phyloP scores from a whole-genome alignment of 176 grass and related monocot genomes.

The Stipa capillata region DNA sequence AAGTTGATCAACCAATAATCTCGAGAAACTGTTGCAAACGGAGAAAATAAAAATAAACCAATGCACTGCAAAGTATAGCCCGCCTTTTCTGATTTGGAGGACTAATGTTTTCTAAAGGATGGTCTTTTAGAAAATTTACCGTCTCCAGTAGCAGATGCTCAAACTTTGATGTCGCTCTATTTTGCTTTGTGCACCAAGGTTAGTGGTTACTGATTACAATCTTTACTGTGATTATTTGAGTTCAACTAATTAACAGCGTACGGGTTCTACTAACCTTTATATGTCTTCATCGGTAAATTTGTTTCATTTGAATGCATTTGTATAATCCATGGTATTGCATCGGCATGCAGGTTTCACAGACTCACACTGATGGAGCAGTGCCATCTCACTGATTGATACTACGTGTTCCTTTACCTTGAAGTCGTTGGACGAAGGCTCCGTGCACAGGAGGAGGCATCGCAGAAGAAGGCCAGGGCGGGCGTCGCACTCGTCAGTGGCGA shows the following conservation, averaged over 20 bases:
- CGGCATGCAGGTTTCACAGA: constrained; percentile 65
- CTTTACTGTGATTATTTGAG: constrained; percentile 7
- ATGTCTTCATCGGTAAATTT: neutral
- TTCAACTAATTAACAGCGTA: constrained; percentile 34
- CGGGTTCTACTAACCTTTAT: constrained; percentile 50
- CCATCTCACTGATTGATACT: constrained; percentile 82
- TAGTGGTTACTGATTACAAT: constrained; percentile 31
- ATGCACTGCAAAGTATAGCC: neutral
- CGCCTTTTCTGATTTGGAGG: constrained; percentile 15
- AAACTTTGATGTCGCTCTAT: constrained; percentile 80
- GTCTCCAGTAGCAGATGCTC: constrained; percentile 47
- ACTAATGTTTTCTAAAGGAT: constrained; percentile 48
- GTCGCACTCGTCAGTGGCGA: too few relatives aligned
- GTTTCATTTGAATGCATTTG: neutral
- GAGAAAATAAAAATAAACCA: neutral
- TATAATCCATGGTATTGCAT: constrained; percentile 17
- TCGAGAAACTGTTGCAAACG: neutral
- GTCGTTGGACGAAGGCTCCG: too few relatives aligned
- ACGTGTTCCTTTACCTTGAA: too few relatives aligned
- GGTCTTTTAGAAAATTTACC: constrained; percentile 38
- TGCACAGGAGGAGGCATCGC: too few relatives aligned
- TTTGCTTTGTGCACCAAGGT: constrained; percentile 98
- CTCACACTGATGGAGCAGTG: constrained; percentile 54
- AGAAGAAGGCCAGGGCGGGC: too few relatives aligned
- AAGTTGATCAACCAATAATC: neutral